Evolutionary conservation across 352 stramenopile species (phyloP), one percentile per base, ranked within the genome.

Genomic region (Phytophthora sojae): DNA sequence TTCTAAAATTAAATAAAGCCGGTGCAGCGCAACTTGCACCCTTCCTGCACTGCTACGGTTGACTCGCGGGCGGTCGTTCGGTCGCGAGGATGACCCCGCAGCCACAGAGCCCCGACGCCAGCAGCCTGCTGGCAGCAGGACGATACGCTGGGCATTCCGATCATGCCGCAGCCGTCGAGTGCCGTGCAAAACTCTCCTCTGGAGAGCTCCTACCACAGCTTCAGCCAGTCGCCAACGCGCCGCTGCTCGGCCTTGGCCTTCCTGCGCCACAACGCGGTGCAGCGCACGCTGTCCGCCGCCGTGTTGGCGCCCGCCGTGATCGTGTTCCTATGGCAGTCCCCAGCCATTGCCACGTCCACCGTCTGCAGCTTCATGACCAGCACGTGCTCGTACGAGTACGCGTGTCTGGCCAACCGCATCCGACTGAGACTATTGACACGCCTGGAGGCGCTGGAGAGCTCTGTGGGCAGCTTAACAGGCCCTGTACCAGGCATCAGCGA

Each of bases 361-460:
- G 81, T 93, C 21, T 93, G 85, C 75, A 84, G 77, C 57, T 87
- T 89, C 44, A 71, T 93, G 49, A 84, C 75, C 54, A 89, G 76
- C 47, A 75, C 85, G 0, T 91, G 82, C 66, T 85, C 73, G 45
- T 95, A 91, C 73, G 87, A 95, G 69, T 95, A 89, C 67, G 73
- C 87, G 58, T 95, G 85, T 71, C 75, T 95, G 35, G 75, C 85
- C 1, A 80, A 90, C 57, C 72, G 87, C 54, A 93, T 95, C 55
- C 83, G 87, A n/a, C 62, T 80, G 52, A 73, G 82, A 5, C 45
- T 92, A 17, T 67, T 92, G 11, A 71, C 74, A 19, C 54, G 64
- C 50, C 63, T 87, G 7, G 57, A 71, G 4, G 59, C 69, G 2
- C 49, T 82, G 23, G 76, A 86, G 51, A 58, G 44, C 49, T 73